These are phyloP conservation scores for Trypanosomatidae sp. DNA, from an alignment of 208 protist species.

Conservation along the genomic window DNA sequence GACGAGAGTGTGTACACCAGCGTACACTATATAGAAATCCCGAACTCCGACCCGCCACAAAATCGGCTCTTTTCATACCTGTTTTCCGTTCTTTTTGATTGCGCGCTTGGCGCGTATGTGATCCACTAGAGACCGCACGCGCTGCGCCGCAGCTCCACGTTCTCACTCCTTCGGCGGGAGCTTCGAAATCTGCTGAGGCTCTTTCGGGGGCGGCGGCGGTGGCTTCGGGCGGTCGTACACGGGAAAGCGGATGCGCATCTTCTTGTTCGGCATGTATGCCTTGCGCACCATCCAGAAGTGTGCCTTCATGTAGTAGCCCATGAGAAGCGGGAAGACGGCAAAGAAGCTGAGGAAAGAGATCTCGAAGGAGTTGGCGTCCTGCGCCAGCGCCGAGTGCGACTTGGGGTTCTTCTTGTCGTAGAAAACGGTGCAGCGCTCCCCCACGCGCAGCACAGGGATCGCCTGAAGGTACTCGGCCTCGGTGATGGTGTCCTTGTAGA, in stretches of 20 bases:
- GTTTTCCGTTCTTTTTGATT: too few relatives aligned
- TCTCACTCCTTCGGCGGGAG: conserved; percentile 42
- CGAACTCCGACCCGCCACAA: too few relatives aligned
- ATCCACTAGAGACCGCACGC: too few relatives aligned
- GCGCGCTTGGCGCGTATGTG: too few relatives aligned
- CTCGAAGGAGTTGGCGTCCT: conserved; percentile 89
- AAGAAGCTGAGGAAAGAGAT: conserved; percentile 81
- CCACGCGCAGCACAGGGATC: conserved; percentile 81
- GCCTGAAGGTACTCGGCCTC: conserved; percentile 91
- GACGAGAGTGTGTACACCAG: too few relatives aligned
- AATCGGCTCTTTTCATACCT: too few relatives aligned
- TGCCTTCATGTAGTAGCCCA: conserved; percentile 84
- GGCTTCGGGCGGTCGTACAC: conserved; percentile 51
- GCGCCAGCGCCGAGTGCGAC: conserved; percentile 69
- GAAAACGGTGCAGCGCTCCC: conserved; percentile 81
- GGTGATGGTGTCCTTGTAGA: conserved; percentile 87
- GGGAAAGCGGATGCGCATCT: conserved; percentile 76
- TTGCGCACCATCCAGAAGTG: conserved; percentile 79
- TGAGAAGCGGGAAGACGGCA: conserved; percentile 75
- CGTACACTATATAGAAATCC: too few relatives aligned
- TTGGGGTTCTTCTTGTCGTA: conserved; percentile 83
- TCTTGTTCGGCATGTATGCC: conserved; percentile 80
- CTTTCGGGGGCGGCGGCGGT: conserved; percentile 44
- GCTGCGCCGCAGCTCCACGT: neutral
- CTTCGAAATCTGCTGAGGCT: conserved; percentile 58